These are phyloP conservation scores for Yamadazyma atlantica DNA, from an alignment of 1,139 yeast genomes.

Conservation along the genomic window DNA sequence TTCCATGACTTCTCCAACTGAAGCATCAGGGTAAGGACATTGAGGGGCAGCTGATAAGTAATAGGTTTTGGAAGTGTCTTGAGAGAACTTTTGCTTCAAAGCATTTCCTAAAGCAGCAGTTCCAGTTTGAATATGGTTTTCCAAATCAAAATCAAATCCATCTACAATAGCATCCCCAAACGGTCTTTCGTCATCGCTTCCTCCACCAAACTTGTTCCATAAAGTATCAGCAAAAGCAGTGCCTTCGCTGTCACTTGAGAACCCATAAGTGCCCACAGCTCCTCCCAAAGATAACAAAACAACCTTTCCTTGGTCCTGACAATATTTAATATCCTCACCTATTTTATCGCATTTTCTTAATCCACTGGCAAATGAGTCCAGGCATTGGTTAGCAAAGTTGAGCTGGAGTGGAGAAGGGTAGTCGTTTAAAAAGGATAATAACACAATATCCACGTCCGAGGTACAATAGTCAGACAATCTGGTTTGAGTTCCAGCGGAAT, in stretches of 20 bases:
- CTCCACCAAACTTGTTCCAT: conserved; percentile 89
- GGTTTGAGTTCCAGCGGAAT: conserved; percentile 62
- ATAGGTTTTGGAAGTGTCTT: conserved; percentile 58
- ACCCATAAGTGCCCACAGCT: conserved; percentile 77
- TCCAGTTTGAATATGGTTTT: conserved; percentile 48
- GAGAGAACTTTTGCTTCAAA: conserved; percentile 56
- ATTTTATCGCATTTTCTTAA: conserved; percentile 60
- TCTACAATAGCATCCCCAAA: conserved; percentile 56
- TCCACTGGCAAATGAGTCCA: conserved; percentile 56
- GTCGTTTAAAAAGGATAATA: conserved; percentile 66
- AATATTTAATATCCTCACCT: conserved; percentile 73
- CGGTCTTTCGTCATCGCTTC: conserved; percentile 64
- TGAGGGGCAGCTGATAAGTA: conserved; percentile 95
- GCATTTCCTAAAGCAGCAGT: conserved; percentile 60
- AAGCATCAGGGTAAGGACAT: conserved; percentile 89
- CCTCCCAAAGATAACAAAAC: conserved; percentile 87
- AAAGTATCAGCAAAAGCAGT: conserved; percentile 67
- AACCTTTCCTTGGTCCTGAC: conserved; percentile 78
- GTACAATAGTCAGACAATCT: conserved; percentile 68
- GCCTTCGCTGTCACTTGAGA: conserved; percentile 61
- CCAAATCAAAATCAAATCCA: conserved; percentile 50
- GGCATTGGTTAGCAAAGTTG: conserved; percentile 68
- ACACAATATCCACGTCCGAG: conserved; percentile 66
- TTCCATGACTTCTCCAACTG: conserved; percentile 66
- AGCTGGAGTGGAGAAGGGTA: conserved; percentile 52